Conservation (phyloP, 78 protist species). For the Pigoraptor vietnamica region DNA sequence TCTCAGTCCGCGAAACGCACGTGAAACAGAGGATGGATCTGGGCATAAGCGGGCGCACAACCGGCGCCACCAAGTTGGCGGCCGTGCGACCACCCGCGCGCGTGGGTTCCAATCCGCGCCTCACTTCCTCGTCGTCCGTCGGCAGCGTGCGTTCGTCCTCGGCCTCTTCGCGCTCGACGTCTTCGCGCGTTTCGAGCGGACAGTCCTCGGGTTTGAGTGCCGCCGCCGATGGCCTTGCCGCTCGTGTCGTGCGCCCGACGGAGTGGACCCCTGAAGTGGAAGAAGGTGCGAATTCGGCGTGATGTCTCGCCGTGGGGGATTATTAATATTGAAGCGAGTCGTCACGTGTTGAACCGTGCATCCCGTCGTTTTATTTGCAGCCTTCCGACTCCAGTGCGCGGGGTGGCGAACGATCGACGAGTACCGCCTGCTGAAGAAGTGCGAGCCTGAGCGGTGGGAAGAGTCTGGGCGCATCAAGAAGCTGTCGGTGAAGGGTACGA, state of each 20-base stretch:
- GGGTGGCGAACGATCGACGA: not conserved
- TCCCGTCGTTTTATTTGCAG: not conserved
- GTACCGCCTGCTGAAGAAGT: not conserved
- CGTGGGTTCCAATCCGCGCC: not conserved
- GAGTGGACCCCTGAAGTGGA: not conserved
- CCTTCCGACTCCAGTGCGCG: not conserved
- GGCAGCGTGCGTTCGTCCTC: not conserved
- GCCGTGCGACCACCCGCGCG: not conserved
- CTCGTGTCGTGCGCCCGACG: not conserved
- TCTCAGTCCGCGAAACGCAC: no score
- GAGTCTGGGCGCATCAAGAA: not conserved
- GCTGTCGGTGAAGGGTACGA: not conserved
- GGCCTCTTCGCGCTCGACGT: not conserved
- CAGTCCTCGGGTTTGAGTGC: no score
- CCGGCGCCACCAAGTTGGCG: not conserved
- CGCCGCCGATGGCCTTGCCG: not conserved
- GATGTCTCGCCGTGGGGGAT: not conserved
- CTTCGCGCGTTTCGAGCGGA: not conserved
- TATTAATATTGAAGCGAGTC: not conserved
- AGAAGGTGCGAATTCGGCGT: not conserved
- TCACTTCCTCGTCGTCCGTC: not conserved
- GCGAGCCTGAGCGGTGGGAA: not conserved
- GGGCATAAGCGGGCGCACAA: not conserved
- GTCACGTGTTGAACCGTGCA: not conserved
- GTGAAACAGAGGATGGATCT: no score